These are phyloP conservation scores for Penicillium psychrosexuale DNA, from an alignment of 2,329 filamentous ascomycete species.

Conservation along the genomic window DNA sequence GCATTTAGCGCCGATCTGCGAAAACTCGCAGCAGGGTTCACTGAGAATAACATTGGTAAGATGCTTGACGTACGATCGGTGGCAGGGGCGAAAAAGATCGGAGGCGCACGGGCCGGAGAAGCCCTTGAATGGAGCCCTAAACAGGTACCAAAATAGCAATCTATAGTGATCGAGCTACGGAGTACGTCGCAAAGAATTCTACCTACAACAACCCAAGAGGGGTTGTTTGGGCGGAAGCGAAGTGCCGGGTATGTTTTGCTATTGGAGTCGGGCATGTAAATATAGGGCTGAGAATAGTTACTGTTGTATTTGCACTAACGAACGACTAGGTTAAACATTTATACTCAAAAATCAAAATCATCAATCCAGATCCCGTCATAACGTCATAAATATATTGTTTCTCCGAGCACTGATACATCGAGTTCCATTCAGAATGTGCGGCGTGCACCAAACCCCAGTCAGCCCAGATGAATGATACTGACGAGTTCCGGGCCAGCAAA, in stretches of 20 bases:
- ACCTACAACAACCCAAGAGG: not conserved
- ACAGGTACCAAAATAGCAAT: not conserved
- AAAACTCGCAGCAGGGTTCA: slow-evolving; percentile 15
- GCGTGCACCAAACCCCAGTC: not conserved
- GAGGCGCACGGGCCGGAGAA: slow-evolving; percentile 30
- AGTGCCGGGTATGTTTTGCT: not conserved
- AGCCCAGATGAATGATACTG: not conserved
- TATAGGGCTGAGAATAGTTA: not conserved
- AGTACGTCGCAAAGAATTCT: too few relatives aligned
- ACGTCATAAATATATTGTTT: slow-evolving; percentile 21
- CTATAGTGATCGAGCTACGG: not conserved
- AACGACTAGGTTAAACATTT: slow-evolving; percentile 20
- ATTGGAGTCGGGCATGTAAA: not conserved
- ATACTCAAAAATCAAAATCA: slow-evolving; percentile 14
- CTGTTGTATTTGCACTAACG: slow-evolving; percentile 12
- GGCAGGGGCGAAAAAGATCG: slow-evolving; percentile 22
- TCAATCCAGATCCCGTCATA: slow-evolving; percentile 20
- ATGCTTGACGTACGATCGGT: slow-evolving; percentile 4
- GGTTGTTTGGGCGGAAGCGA: too few relatives aligned
- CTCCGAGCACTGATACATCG: slow-evolving; percentile 8
- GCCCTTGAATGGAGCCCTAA: slow-evolving; percentile 28
- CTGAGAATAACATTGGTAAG: slow-evolving; percentile 27
- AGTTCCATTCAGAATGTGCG: not conserved
- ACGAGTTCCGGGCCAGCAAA: not conserved
- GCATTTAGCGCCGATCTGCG: slow-evolving; percentile 18